These are phyloP conservation scores for Cladorrhinum sp. DNA, from an alignment of 2,329 filamentous ascomycete species.

Conservation along the genomic window DNA sequence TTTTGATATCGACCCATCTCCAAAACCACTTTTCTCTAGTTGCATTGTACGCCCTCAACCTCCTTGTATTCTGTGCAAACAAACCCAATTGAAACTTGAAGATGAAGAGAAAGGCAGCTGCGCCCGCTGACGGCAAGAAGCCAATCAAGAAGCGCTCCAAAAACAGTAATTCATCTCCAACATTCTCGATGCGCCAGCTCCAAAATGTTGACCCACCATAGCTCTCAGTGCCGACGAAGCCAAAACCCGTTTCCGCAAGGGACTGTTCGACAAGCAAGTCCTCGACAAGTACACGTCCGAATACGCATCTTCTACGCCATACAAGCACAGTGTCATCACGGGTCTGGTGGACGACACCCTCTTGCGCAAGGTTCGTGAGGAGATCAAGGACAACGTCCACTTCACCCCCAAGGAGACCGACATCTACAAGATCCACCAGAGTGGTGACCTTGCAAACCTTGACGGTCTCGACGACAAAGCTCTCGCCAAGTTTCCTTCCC, in stretches of 20 bases:
- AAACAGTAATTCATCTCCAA: slow-evolving; percentile 35
- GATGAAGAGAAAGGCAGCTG: slow-evolving; percentile 61
- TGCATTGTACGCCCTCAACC: slow-evolving; percentile 2
- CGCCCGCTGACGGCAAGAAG: slow-evolving; percentile 42
- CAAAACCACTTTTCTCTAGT: background rate
- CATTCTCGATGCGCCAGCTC: background rate
- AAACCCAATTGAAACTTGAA: slow-evolving; percentile 29
- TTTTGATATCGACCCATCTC: slow-evolving; percentile 26
- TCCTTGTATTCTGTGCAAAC: background rate
- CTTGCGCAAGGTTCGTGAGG: slow-evolving; percentile 79
- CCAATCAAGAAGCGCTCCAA: slow-evolving; percentile 54
- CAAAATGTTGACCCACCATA: slow-evolving; percentile 28
- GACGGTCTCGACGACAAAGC: slow-evolving; percentile 88
- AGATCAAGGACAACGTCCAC: slow-evolving; percentile 85
- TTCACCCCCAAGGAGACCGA: slow-evolving; percentile 99
- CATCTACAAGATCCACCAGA: slow-evolving; percentile 99
- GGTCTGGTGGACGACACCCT: slow-evolving; percentile 75
- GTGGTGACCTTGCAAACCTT: slow-evolving; percentile 92
- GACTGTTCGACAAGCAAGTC: slow-evolving; percentile 60
- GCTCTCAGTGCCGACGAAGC: slow-evolving; percentile 50
- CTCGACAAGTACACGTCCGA: slow-evolving; percentile 57
- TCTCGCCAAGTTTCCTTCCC: slow-evolving; percentile 78
- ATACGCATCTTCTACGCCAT: slow-evolving; percentile 66
- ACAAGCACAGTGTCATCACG: slow-evolving; percentile 90
- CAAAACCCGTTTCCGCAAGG: slow-evolving; percentile 59